Evolutionary conservation across 371 early-diverging fungal genomes (phyloP).

Genomic region (Ordospora colligata): DNA sequence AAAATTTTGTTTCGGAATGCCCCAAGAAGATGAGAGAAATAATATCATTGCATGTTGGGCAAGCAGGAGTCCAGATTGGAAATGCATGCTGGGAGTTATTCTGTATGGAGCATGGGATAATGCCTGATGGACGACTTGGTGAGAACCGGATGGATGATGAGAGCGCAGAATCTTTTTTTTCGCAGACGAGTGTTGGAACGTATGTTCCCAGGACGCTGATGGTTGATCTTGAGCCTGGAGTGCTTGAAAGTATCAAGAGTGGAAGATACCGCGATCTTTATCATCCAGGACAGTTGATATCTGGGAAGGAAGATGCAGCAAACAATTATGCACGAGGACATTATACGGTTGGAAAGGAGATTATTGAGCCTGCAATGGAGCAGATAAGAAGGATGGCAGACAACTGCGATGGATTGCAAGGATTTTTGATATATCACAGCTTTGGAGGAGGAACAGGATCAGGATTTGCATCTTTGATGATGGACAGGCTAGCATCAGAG

Average conservation of each 20-base stretch:
- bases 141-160: constrained; percentile 65
- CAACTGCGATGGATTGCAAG: constrained; percentile 74
- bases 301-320: constrained; percentile 95
- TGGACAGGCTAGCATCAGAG: constrained; percentile 87
- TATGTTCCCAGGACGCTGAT: constrained; percentile 95
- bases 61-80: constrained; percentile 99
- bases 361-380: constrained; percentile 84
- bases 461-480: constrained; percentile 89
- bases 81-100: constrained; percentile 99
- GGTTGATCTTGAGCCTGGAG: constrained; percentile 90
- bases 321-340: constrained; percentile 99
- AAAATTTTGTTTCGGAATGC: constrained; percentile 10
- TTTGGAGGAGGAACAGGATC: constrained; percentile 97
- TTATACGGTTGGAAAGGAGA: constrained; percentile 94
- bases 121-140: constrained; percentile 71
- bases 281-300: constrained; percentile 94
- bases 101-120: constrained; percentile 87
- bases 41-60: constrained; percentile 86
- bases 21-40: constrained; percentile 77
- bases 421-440: constrained; percentile 77
- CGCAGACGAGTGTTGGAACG: constrained; percentile 86
- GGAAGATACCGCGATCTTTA: constrained; percentile 86
- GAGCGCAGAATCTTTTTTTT: constrained; percentile 81
- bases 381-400: constrained; percentile 88
- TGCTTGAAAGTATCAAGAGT: constrained; percentile 85